phyloP scores from a whole-genome alignment of 2,329 filamentous ascomycete genomes.

The Pseudopyrenochaeta lycopersici region DNA sequence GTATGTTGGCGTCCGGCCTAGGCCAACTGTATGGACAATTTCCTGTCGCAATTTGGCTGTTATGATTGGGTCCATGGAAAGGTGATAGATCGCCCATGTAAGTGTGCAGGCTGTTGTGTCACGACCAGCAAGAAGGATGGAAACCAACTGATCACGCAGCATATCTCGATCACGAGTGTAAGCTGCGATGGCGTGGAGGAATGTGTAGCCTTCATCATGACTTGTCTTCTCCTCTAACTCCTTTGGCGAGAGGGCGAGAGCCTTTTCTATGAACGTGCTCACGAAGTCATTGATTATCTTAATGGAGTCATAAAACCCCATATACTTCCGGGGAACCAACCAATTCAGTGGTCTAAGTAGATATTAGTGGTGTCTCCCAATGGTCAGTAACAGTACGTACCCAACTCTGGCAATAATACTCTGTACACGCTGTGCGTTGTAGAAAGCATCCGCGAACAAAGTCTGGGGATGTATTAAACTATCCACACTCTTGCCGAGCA shows the following conservation, averaged over 20 bases:
- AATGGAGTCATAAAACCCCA: slow-evolving; percentile 69
- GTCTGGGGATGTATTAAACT: slow-evolving; percentile 66
- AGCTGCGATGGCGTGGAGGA: slow-evolving; percentile 83
- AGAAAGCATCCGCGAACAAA: slow-evolving; percentile 83
- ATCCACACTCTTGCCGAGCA: slow-evolving; percentile 79
- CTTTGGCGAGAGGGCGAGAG: slow-evolving; percentile 72
- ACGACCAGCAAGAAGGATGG: slow-evolving; percentile 80
- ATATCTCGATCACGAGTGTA: slow-evolving; percentile 75
- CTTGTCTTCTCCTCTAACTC: slow-evolving; percentile 79
- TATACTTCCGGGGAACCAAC: slow-evolving; percentile 69
- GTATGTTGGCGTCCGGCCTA: slow-evolving; percentile 70
- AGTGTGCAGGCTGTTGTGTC: slow-evolving; percentile 88
- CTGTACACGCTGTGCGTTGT: slow-evolving; percentile 79
- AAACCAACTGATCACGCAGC: slow-evolving; percentile 80
- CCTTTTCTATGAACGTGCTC: slow-evolving; percentile 77
- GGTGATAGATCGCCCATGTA: slow-evolving; percentile 83
- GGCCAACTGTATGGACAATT: slow-evolving; percentile 73
- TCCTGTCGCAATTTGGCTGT: slow-evolving; percentile 76
- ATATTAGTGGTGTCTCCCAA: slow-evolving; percentile 7
- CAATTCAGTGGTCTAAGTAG: slow-evolving; percentile 64
- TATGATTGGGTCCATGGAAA: slow-evolving; percentile 74
- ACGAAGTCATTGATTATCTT: slow-evolving; percentile 79
- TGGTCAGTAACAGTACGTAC: slow-evolving; percentile 44
- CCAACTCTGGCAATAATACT: slow-evolving; percentile 71
- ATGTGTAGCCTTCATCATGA: slow-evolving; percentile 77